Conservation (phyloP, 2,329 filamentous ascomycete species). For the Fusarium acutatum region DNA sequence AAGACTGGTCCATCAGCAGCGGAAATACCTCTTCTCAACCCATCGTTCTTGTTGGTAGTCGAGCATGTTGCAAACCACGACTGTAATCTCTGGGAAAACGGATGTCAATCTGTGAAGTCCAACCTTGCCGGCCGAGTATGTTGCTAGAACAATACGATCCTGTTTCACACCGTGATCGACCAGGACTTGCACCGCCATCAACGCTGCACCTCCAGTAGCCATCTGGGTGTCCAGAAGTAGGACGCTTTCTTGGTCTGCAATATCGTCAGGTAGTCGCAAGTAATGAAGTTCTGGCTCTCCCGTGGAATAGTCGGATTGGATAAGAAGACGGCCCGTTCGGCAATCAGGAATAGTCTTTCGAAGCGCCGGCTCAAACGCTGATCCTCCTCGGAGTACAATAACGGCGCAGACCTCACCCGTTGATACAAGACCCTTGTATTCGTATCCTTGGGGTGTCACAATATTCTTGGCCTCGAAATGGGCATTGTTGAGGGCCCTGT, state of each 20-base stretch:
- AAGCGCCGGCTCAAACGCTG: constrained; percentile 86
- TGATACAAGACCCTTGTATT: constrained; percentile 76
- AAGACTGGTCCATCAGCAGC: constrained; percentile 65
- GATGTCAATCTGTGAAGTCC: constrained; percentile 86
- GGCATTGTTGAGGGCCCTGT: constrained; percentile 78
- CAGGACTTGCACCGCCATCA: constrained; percentile 97
- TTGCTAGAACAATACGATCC: constrained; percentile 88
- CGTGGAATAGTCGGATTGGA: constrained; percentile 85
- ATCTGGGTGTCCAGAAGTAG: constrained; percentile 93
- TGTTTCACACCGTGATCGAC: constrained; percentile 91
- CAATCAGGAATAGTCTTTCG: constrained; percentile 93
- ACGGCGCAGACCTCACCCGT: constrained; percentile 84
- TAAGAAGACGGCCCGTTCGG: constrained; percentile 85
- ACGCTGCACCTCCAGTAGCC: constrained; percentile 82
- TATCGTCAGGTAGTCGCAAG: constrained; percentile 78
- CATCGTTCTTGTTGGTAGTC: constrained; percentile 86
- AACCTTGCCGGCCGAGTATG: constrained; percentile 86
- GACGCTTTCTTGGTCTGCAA: constrained; percentile 79
- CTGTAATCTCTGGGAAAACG: constrained; percentile 86
- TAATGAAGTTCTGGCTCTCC: constrained; percentile 95
- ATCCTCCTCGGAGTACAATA: constrained; percentile 87
- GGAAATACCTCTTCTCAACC: constrained; percentile 89
- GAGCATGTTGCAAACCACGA: constrained; percentile 85
- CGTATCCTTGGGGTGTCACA: constrained; percentile 73
- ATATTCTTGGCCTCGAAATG: constrained; percentile 72